Evolutionary conservation across 1,284 basidiomycete genomes (phyloP), one percentile per base, ranked within the genome.

Genomic region (Sanguinoderma infundibulare): DNA sequence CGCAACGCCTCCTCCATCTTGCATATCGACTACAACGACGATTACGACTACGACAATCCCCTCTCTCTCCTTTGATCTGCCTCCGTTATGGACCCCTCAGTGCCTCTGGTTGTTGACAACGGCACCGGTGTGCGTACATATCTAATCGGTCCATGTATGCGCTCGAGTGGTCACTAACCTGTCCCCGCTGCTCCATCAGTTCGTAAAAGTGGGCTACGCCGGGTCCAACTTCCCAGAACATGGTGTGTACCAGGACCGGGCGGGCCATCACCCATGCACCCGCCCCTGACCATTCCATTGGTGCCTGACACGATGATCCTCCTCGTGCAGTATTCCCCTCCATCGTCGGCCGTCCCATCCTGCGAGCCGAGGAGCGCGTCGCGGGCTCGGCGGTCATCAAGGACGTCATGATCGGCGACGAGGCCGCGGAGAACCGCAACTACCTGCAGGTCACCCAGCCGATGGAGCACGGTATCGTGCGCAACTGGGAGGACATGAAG

Each of bases 401-500:
- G 75, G 97, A 99, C 78, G 91, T 99, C 78, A 98, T 99, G 96
- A 82, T 98, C 74, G 96, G 96, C 65, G 95, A 97, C 78, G 95
- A 98, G 75, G 98, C 98, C 28, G 95, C 94, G 46, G 87, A 91
- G 77, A 92, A 95, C 75, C 91, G 97, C 53, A 97, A 94, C 73
- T 98, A 94, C 79, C 87, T 99, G 32, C 97, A 99, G 78, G 86
- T 99, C 58, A 93, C 95, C 1, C 97, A 99, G 72, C 97, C 98
- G 2, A 96, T 99, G 94, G 98, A 99, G 76, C 98, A 99, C 78
- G 98, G 98, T 59, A 98, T 99, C 76, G 91, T 99, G 58, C 91
- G 92, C 72, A 98, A 99, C 79, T 99, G 97, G 96, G 94, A 95
- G 72, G 98, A 99, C 78, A 99, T 99, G 98, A 91, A 91, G 73